These are phyloP conservation scores for Paecilomyces formosus DNA, from an alignment of 2,329 filamentous ascomycete species.

Conservation along the genomic window DNA sequence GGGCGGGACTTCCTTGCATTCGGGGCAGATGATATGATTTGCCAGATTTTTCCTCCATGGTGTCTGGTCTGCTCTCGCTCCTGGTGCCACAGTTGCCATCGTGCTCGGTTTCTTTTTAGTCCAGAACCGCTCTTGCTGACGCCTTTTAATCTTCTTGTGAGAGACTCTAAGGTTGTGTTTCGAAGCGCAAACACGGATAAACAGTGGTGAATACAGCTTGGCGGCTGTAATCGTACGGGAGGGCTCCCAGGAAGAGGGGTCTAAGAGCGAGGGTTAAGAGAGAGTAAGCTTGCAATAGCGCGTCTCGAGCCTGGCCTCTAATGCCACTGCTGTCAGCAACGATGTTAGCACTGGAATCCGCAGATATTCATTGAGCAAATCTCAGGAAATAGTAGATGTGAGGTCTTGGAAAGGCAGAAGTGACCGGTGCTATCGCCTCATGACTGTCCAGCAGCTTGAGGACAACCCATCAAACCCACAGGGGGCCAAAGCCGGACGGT, in stretches of 20 bases:
- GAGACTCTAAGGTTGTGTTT: constrained; percentile 40
- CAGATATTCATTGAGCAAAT: constrained; percentile 1
- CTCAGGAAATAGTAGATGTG: constrained; percentile 8
- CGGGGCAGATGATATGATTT: constrained; percentile 75
- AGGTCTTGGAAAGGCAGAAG: constrained; percentile 5
- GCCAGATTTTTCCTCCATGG: constrained; percentile 78
- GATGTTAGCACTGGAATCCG: constrained; percentile 22
- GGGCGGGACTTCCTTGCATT: constrained; percentile 88
- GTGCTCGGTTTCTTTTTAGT: constrained; percentile 19
- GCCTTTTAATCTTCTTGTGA: constrained; percentile 38
- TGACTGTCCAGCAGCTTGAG: constrained; percentile 6
- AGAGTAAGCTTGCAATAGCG: constrained; percentile 14
- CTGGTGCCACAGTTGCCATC: constrained; percentile 32
- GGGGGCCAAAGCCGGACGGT: constrained; percentile 17
- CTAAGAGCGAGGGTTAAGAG: constrained; percentile 9
- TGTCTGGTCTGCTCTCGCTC: constrained; percentile 30
- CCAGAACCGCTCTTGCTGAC: constrained; percentile 29
- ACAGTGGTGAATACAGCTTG: constrained; percentile 67
- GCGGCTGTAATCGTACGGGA: constrained; percentile 34
- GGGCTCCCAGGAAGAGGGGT: neutral
- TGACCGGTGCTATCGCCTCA: constrained; percentile 8
- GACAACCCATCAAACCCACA: constrained; percentile 10
- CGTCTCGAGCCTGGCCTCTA: constrained; percentile 12
- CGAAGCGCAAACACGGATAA: constrained; percentile 50
- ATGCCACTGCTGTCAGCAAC: constrained; percentile 22